Evolutionary conservation across 345 rosid genomes (phyloP).

Genomic region (Salix koriyanagi): DNA sequence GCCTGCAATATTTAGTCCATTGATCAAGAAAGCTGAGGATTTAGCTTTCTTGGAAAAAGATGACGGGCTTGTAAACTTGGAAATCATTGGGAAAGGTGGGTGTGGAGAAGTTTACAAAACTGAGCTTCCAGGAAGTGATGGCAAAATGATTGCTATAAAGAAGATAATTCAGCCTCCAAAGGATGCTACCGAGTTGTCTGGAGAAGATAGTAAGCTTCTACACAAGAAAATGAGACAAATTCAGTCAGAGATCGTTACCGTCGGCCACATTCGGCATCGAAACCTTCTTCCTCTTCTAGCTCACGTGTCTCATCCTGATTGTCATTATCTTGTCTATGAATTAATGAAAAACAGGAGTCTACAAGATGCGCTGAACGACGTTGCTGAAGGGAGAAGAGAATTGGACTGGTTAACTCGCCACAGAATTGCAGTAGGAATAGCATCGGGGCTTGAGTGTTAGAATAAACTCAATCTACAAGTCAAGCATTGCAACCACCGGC

Average conservation of each 20-base stretch:
- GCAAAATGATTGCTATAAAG: constrained; percentile 73
- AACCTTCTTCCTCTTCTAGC: constrained; percentile 80
- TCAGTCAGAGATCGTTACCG: constrained; percentile 70
- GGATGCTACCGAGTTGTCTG: constrained; percentile 61
- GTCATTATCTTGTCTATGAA: constrained; percentile 77
- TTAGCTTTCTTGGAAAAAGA: constrained; percentile 83
- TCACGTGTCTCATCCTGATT: constrained; percentile 64
- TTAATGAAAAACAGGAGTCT: constrained; percentile 93
- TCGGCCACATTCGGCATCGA: constrained; percentile 76
- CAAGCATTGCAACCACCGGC: no score
- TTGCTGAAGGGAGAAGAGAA: constrained; percentile 42
- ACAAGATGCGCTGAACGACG: constrained; percentile 50
- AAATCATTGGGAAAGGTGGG: constrained; percentile 75
- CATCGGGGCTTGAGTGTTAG: no score
- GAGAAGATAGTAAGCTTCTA: constrained; percentile 59
- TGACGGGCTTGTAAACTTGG: constrained; percentile 44
- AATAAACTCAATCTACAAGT: no score
- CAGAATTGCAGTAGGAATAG: constrained; percentile 69
- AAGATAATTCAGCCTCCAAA: constrained; percentile 68
- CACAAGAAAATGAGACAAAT: constrained; percentile 82
- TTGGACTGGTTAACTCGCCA: constrained; percentile 70
- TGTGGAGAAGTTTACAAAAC: constrained; percentile 90
- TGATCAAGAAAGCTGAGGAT: constrained; percentile 73
- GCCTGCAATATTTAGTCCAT: constrained; percentile 63
- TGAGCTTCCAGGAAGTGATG: constrained; percentile 60